Base-by-base conservation (phyloP, 371 early-diverging fungal species). In the Paramicrosporidium saccamoebae region DNA sequence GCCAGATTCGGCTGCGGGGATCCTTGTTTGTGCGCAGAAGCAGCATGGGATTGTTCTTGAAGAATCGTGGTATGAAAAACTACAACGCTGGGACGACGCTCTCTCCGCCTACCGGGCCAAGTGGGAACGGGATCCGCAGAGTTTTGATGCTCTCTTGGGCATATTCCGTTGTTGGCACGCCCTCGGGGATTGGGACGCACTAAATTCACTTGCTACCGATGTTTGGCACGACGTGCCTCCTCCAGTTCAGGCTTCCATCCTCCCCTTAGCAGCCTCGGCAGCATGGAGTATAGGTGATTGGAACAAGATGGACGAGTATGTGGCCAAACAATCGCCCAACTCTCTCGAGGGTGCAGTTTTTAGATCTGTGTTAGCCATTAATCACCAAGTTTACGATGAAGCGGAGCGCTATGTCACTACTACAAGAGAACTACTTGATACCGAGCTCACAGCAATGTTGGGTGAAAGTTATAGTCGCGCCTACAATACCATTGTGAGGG, bases 381-480 rank as follows among this genome's bases (percentile, higher is more conserved):
- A 88, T 35, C 56, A 66, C 10, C 65, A 77, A 29, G 48, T 66
- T 14, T 77, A 52, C 31, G 44, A 42, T 0, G 63, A 75, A 23
- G 78, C 86, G 0, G 52, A 53, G 8, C 40, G 41, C 19, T 59
- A 48, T 26, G 82, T 92, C 25, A 52, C 64, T 27, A 58, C 59
- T 28, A 71, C 86, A 1, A 48, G 90, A 12, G 72, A 67, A 31
- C 42, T 77, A 30, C 40, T 92, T 22, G 78, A 84, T 39, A 71
- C 69, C 0, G 81, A 79, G 37, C 30, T 77, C 17, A 66, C 77
- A 11, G 74, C 82, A 1, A 40, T 86, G 12, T 52, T 82, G 17
- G 71, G 77, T 8, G 95, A 94, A 42, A 79, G 79, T 23, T 90
- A 86, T 36, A 73, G 61, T 33, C 65, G 90, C 16, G 78, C 84